Conservation (phyloP, 805 yeast genomes). For the Citeromyces matritensis region DNA sequence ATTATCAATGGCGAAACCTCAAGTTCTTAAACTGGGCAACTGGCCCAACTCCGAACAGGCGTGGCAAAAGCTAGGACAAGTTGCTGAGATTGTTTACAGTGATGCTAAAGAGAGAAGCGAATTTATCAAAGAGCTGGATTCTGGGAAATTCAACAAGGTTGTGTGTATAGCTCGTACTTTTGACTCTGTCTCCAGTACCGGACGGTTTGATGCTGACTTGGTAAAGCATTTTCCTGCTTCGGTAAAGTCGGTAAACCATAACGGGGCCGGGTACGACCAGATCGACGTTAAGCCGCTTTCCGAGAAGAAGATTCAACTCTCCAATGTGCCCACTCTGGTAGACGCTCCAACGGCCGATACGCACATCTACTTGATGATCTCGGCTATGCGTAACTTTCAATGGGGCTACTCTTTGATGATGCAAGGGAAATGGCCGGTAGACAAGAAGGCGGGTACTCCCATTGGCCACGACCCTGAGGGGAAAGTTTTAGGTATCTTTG, state of each 20-base stretch:
- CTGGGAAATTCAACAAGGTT: slow-evolving; percentile 19
- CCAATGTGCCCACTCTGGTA: slow-evolving; percentile 39
- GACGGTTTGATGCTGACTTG: slow-evolving; percentile 28
- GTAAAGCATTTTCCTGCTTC: slow-evolving; percentile 18
- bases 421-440: slow-evolving; percentile 46
- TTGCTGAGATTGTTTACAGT: slow-evolving; percentile 30
- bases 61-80: slow-evolving; percentile 39
- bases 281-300: slow-evolving; percentile 27
- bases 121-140: slow-evolving; percentile 19
- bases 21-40: slow-evolving; percentile 52
- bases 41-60: slow-evolving; percentile 45
- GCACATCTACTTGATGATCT: slow-evolving; percentile 31
- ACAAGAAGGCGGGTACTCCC: slow-evolving; percentile 30
- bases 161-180: slow-evolving; percentile 25
- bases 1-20: slow-evolving; percentile 22
- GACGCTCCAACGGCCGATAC: slow-evolving; percentile 45
- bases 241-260: slow-evolving; percentile 27
- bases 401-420: slow-evolving; percentile 36
- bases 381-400: slow-evolving; percentile 45
- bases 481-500: slow-evolving; percentile 64
- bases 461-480: slow-evolving; percentile 68
- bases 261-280: slow-evolving; percentile 47
- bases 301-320: slow-evolving; percentile 24
- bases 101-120: slow-evolving; percentile 23
- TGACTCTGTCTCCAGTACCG: slow-evolving; percentile 20